Evolutionary conservation across 306 rosid species (phyloP).

Genomic region (Cucurbita ficifolia): DNA sequence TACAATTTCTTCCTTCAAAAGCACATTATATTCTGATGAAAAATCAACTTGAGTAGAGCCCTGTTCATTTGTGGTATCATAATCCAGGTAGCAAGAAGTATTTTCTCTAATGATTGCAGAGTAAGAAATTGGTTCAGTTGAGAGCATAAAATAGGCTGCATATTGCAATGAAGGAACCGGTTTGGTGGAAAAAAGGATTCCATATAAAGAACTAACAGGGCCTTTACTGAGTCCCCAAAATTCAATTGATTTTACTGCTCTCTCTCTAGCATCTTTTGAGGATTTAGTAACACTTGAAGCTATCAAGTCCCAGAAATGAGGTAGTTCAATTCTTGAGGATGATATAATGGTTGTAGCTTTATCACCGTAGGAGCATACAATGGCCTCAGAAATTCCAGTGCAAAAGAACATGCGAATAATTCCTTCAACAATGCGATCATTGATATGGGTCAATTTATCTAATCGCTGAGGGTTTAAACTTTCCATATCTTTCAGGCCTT

Average conservation of each 20-base stretch:
- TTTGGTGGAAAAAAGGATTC: slow-evolving; percentile 66
- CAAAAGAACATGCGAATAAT: slow-evolving; percentile 76
- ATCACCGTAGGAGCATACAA: slow-evolving; percentile 39
- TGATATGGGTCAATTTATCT: slow-evolving; percentile 51
- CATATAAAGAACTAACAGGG: slow-evolving; percentile 66
- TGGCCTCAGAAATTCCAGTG: slow-evolving; percentile 81
- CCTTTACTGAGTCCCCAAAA: slow-evolving; percentile 95
- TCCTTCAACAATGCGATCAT: slow-evolving; percentile 71
- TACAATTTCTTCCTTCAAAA: slow-evolving; percentile 58
- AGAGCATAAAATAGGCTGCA: slow-evolving; percentile 67
- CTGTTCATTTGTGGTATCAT: slow-evolving; percentile 29
- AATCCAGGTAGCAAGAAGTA: slow-evolving; percentile 25
- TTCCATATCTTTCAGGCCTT: slow-evolving; percentile 32
- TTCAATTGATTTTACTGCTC: slow-evolving; percentile 84
- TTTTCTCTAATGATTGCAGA: slow-evolving; percentile 50
- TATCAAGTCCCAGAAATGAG: slow-evolving; percentile 67
- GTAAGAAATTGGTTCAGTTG: slow-evolving; percentile 55
- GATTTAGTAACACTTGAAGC: slow-evolving; percentile 59
- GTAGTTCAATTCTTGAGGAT: slow-evolving; percentile 41
- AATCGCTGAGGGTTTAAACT: slow-evolving; percentile 19
- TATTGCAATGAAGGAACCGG: slow-evolving; percentile 60
- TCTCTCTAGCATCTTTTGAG: slow-evolving; percentile 57
- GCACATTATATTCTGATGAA: slow-evolving; percentile 41
- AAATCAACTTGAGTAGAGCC: slow-evolving; percentile 32
- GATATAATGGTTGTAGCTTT: slow-evolving; percentile 63